phyloP scores from a whole-genome alignment of 768 basidiomycete species.

The Boletellus ananiceps region DNA sequence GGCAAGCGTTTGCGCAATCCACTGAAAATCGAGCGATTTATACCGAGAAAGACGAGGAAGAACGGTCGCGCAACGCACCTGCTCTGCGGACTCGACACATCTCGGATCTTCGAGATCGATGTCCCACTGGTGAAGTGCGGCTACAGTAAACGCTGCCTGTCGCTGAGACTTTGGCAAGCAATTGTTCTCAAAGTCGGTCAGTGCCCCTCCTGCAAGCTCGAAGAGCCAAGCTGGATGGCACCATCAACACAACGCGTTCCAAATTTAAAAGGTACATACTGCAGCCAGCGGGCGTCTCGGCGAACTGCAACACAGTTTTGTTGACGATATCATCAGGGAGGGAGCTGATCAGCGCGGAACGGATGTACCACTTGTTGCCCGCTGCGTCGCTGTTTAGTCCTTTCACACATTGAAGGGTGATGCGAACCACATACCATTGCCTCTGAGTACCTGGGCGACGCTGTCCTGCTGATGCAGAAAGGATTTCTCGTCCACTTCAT shows the following conservation, averaged over 20 bases:
- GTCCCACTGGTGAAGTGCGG: constrained; percentile 91
- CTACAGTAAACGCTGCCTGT: constrained; percentile 78
- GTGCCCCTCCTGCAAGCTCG: constrained; percentile 81
- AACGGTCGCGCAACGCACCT: constrained; percentile 40
- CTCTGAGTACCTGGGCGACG: constrained; percentile 83
- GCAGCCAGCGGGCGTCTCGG: constrained; percentile 83
- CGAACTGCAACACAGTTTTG: constrained; percentile 76
- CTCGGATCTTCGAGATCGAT: constrained; percentile 74
- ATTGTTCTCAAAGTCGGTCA: constrained; percentile 64
- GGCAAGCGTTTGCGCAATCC: constrained; percentile 73
- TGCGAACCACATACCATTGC: constrained; percentile 52
- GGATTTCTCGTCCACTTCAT: constrained; percentile 87
- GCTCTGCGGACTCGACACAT: constrained; percentile 81
- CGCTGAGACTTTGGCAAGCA: constrained; percentile 77
- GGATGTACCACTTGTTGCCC: constrained; percentile 88
- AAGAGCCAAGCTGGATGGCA: constrained; percentile 75
- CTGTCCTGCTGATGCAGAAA: constrained; percentile 90
- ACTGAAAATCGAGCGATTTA: constrained; percentile 38
- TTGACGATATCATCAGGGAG: constrained; percentile 85
- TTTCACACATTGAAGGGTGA: not conserved
- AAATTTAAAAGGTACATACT: constrained; percentile 49
- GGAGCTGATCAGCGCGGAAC: constrained; percentile 76
- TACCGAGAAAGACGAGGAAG: constrained; percentile 9
- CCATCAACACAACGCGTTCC: constrained; percentile 1
- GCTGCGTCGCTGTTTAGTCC: constrained; percentile 36